Conservation (phyloP, 2,329 filamentous ascomycete species). For the Cercospora nicotianae region DNA sequence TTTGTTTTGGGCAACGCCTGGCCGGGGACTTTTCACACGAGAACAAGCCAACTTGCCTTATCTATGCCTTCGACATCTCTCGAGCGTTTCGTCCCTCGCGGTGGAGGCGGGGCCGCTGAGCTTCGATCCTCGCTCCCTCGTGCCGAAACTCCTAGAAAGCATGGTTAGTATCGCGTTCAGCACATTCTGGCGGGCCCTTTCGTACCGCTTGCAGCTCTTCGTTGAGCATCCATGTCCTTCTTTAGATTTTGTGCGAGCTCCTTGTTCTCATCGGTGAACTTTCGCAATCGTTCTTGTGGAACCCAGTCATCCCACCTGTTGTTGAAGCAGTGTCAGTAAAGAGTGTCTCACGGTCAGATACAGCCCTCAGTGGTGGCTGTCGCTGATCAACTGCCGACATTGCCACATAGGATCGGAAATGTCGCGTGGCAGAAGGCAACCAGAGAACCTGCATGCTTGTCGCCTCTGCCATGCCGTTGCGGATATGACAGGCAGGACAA, state of each 20-base stretch:
- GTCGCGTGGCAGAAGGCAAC: neutral
- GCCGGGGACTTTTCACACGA: neutral
- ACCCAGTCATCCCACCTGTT: slow-evolving; percentile 97
- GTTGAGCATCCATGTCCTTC: slow-evolving; percentile 64
- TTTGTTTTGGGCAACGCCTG: neutral
- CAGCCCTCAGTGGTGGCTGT: neutral
- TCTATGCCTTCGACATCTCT: slow-evolving; percentile 77
- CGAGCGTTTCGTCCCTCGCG: slow-evolving; percentile 69
- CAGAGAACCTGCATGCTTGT: neutral
- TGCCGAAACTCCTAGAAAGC: slow-evolving; percentile 51
- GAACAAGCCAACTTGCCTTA: slow-evolving; percentile 56
- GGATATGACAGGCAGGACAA: neutral
- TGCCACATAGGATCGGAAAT: neutral
- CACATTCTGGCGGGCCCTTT: neutral
- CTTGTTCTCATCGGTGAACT: slow-evolving; percentile 92
- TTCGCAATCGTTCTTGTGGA: slow-evolving; percentile 85
- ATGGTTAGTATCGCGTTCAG: neutral
- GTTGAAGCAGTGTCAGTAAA: slow-evolving; percentile 11
- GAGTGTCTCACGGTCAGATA: neutral
- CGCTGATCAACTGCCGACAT: neutral
- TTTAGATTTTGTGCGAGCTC: slow-evolving; percentile 76
- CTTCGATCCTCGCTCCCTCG: slow-evolving; percentile 78
- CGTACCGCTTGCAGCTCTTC: slow-evolving; percentile 48
- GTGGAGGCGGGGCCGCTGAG: slow-evolving; percentile 56
- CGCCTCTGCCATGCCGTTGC: neutral